These are phyloP conservation scores for Suillus ampliporus DNA, from an alignment of 768 basidiomycete species.

Conservation along the genomic window DNA sequence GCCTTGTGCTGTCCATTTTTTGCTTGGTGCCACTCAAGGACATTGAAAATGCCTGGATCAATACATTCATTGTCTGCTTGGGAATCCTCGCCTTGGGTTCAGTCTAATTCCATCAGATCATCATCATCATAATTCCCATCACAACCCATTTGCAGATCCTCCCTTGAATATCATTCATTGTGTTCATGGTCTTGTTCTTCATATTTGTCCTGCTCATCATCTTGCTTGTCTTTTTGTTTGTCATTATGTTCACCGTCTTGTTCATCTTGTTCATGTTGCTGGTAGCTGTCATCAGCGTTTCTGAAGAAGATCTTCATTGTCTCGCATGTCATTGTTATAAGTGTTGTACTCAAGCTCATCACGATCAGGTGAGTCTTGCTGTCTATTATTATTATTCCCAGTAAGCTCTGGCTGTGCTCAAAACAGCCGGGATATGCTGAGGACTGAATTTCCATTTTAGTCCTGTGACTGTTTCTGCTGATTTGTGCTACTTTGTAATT, in stretches of 20 bases:
- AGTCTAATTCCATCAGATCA: neutral
- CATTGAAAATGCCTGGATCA: neutral
- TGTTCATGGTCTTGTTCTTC: neutral
- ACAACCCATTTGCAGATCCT: neutral
- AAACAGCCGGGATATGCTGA: neutral
- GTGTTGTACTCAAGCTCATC: neutral
- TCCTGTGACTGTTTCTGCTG: neutral
- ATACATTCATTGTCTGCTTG: neutral
- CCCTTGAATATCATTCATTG: neutral
- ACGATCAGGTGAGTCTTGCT: neutral
- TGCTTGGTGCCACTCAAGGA: neutral
- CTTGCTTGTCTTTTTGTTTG: too few species aligned
- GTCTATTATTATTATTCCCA: too few species aligned
- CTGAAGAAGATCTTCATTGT: neutral
- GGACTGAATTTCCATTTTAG: neutral
- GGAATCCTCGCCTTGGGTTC: neutral
- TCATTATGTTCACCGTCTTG: neutral
- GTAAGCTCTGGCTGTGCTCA: neutral
- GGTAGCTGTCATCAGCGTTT: neutral
- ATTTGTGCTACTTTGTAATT: neutral
- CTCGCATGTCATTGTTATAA: neutral
- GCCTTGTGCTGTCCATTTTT: neutral
- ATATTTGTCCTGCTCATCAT: too few species aligned
- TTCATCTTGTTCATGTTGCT: neutral
- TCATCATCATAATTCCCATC: neutral